Conservation (phyloP, 2,329 filamentous ascomycete species). For the Aspergillus piperis region DNA sequence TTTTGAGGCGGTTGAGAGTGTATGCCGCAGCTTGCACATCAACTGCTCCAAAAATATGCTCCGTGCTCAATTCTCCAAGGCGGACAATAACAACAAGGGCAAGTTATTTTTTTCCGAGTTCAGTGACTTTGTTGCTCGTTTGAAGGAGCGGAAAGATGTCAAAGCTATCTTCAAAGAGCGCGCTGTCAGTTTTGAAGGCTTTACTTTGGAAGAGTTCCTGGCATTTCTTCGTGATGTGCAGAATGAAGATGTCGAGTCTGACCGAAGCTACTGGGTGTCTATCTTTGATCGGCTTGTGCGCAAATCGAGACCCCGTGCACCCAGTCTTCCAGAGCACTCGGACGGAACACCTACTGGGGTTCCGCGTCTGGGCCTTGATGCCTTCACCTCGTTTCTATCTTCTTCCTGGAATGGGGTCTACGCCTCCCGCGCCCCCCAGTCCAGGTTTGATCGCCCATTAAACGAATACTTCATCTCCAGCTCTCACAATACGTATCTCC, state of each 20-base stretch:
- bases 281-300: conserved; percentile 72
- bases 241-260: conserved; percentile 70
- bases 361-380: conserved; percentile 71
- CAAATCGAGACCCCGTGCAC: conserved; percentile 55
- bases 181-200: conserved; percentile 60
- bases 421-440: conserved; percentile 60
- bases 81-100: conserved; percentile 65
- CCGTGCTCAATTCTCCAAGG: conserved; percentile 70
- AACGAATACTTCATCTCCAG: conserved; percentile 99
- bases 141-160: conserved; percentile 84
- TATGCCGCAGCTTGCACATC: conserved; percentile 90
- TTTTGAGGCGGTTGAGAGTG: conserved; percentile 73
- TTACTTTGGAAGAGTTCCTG: conserved; percentile 74
- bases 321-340: conserved; percentile 44
- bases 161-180: conserved; percentile 68
- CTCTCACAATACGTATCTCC: conserved; percentile 96
- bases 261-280: conserved; percentile 67
- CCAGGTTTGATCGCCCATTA: conserved; percentile 75
- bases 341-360: conserved; percentile 42
- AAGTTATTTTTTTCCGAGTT: conserved; percentile 79
- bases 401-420: conserved; percentile 73
- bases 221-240: conserved; percentile 73
- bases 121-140: conserved; percentile 74
- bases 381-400: conserved; percentile 74
- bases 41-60: conserved; percentile 78